Percentiles rank a stretch among this genome's conserved stretches.
Conservation (phyloP, 2,329 filamentous ascomycete genomes). For the Fusarium beomiforme region DNA sequence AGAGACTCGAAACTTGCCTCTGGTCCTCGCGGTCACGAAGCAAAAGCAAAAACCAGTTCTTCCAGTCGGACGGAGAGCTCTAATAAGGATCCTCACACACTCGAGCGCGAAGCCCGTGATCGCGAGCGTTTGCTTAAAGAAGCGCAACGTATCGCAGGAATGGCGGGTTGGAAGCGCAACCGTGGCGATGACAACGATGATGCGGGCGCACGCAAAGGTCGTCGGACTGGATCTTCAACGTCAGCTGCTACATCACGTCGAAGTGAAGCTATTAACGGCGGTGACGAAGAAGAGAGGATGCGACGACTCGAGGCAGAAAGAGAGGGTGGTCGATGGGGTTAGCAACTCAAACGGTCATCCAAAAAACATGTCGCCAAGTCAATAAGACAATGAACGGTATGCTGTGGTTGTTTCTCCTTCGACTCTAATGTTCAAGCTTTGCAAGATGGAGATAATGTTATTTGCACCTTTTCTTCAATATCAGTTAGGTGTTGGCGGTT, state of each 20-base stretch:
- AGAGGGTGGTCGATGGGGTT: constrained; percentile 63
- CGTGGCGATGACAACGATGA: constrained; percentile 56
- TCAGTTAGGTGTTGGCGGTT: constrained; percentile 25
- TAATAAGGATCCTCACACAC: constrained; percentile 64
- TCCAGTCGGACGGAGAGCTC: constrained; percentile 41
- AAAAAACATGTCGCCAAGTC: constrained; percentile 2
- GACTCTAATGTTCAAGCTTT: neutral
- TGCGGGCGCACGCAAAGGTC: constrained; percentile 52
- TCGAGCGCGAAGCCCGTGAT: constrained; percentile 74
- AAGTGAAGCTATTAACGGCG: constrained; percentile 58
- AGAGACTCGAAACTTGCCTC: constrained; percentile 55
- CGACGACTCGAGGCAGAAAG: constrained; percentile 68
- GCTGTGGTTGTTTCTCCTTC: neutral
- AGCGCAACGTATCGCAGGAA: constrained; percentile 70
- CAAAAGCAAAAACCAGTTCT: constrained; percentile 52
- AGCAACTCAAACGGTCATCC: constrained; percentile 17
- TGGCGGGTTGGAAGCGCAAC: constrained; percentile 61
- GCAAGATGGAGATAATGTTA: neutral
- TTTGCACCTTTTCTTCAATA: constrained; percentile 3
- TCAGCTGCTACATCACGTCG: constrained; percentile 50
- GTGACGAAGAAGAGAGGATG: constrained; percentile 64
- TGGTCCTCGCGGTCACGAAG: constrained; percentile 53
- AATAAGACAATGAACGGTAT: constrained; percentile 12
- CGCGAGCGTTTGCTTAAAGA: constrained; percentile 75
- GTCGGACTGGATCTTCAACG: constrained; percentile 48